These are phyloP conservation scores for Ascochyta clinopodiicola DNA, from an alignment of 2,329 filamentous ascomycete genomes.

Conservation along the genomic window DNA sequence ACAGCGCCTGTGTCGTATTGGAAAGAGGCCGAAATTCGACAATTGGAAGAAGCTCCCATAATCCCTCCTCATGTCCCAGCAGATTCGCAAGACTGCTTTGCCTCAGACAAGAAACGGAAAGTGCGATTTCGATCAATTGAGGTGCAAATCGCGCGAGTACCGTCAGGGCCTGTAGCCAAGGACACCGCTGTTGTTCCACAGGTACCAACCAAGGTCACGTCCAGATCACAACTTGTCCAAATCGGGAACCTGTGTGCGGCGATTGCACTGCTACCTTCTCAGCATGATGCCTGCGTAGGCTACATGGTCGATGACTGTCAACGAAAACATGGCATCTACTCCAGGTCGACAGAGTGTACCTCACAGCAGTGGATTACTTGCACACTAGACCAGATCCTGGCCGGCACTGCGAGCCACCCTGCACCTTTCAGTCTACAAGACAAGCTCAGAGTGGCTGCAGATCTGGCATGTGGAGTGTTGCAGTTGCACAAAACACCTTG, in stretches of 20 bases:
- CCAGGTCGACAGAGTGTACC: neutral
- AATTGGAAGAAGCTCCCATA: too few species aligned
- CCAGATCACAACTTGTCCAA: neutral
- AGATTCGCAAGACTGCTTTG: too few species aligned
- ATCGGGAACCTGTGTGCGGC: slow-evolving; percentile 24
- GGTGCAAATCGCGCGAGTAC: too few species aligned
- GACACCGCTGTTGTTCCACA: neutral
- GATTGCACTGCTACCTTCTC: slow-evolving; percentile 19
- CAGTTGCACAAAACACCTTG: slow-evolving; percentile 35
- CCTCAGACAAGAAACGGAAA: too few species aligned
- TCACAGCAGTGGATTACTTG: slow-evolving; percentile 22
- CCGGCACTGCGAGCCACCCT: too few species aligned
- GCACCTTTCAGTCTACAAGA: slow-evolving; percentile 18
- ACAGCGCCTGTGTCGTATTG: too few species aligned
- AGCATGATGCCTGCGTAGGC: slow-evolving; percentile 21
- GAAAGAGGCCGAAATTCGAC: too few species aligned
- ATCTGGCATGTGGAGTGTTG: slow-evolving; percentile 26
- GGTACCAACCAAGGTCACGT: too few species aligned
- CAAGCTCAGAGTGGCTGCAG: slow-evolving; percentile 24
- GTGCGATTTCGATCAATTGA: too few species aligned
- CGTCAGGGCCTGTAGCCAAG: neutral
- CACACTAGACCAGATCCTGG: slow-evolving; percentile 19
- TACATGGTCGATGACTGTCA: slow-evolving; percentile 2
- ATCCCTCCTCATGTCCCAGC: too few species aligned
- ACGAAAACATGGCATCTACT: neutral